A percentile compares a stretch with the other conserved stretches of the same genome.
These are phyloP conservation scores for Gyromitra esculenta DNA, from an alignment of 2,329 filamentous ascomycete genomes.

Conservation along the genomic window DNA sequence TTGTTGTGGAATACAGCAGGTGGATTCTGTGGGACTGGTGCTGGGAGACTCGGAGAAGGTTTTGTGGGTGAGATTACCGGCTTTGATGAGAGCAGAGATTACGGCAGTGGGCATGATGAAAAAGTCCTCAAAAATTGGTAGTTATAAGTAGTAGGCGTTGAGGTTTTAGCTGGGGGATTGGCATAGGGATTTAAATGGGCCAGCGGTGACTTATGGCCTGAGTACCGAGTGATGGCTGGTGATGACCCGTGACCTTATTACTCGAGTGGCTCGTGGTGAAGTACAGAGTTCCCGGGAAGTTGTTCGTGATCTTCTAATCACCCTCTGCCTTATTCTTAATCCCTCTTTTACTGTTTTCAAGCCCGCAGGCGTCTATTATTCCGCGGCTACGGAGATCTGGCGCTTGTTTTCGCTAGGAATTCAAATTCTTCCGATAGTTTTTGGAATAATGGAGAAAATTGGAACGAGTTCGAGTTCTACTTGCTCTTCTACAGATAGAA, in stretches of 20 bases:
- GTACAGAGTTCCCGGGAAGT: not conserved
- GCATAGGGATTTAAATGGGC: not conserved
- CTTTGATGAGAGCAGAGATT: slow-evolving; percentile 33
- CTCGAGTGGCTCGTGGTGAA: not conserved
- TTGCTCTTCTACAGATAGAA: not conserved
- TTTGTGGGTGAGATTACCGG: slow-evolving; percentile 42
- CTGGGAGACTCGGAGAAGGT: slow-evolving; percentile 10
- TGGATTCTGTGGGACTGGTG: slow-evolving; percentile 15
- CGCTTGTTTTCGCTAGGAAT: no score
- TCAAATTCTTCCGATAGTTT: not conserved
- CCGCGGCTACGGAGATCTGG: no score
- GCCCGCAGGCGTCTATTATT: no score
- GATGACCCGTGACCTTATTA: slow-evolving; percentile 1
- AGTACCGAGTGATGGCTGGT: not conserved
- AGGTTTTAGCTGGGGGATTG: not conserved
- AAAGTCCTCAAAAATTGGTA: not conserved
- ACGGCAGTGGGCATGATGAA: slow-evolving; percentile 8
- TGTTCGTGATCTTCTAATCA: not conserved
- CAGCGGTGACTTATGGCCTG: not conserved
- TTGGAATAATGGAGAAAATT: not conserved
- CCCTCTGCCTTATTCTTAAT: not conserved
- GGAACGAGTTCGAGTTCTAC: not conserved
- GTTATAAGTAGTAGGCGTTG: not conserved
- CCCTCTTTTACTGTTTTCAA: not conserved
- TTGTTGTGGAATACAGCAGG: slow-evolving; percentile 44